Evolutionary conservation across 345 rosid species (phyloP).

Genomic region (Laguncularia racemosa): DNA sequence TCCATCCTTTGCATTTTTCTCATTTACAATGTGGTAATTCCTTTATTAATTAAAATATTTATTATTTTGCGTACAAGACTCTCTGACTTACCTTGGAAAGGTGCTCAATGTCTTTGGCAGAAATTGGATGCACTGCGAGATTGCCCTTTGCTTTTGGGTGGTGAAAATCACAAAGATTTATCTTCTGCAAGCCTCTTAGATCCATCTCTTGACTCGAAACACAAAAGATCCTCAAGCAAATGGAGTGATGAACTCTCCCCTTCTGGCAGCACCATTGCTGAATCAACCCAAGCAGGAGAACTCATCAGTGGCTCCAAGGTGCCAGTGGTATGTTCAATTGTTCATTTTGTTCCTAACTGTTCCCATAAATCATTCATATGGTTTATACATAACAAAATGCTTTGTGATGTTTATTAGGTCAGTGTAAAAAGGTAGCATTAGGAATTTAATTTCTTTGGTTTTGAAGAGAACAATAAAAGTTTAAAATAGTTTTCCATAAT

Average conservation of each 20-base stretch:
- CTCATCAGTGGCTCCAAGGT: slow-evolving; percentile 37
- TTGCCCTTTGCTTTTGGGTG: slow-evolving; percentile 48
- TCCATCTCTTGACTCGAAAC: slow-evolving; percentile 45
- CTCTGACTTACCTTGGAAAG: background rate
- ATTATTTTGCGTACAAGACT: too few relatives aligned
- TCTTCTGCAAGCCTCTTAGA: slow-evolving; percentile 29
- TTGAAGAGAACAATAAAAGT: too few relatives aligned
- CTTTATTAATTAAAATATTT: too few relatives aligned
- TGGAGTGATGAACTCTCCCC: slow-evolving; percentile 73
- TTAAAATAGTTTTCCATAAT: too few relatives aligned
- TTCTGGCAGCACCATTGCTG: slow-evolving; percentile 54
- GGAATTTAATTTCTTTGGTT: background rate
- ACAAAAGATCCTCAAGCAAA: slow-evolving; percentile 70
- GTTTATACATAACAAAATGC: background rate
- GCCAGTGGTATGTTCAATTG: slow-evolving; percentile 30
- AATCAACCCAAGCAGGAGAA: slow-evolving; percentile 60
- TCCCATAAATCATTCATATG: slow-evolving; percentile 1
- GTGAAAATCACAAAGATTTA: slow-evolving; percentile 42
- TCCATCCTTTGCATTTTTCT: too few relatives aligned
- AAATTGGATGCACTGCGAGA: slow-evolving; percentile 45
- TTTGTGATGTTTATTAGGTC: too few relatives aligned
- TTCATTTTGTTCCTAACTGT: slow-evolving; percentile 2
- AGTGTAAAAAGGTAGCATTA: too few relatives aligned
- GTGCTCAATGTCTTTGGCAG: slow-evolving; percentile 23
- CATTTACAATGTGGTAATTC: too few relatives aligned